Percentiles rank a stretch among this genome's conserved stretches.
Evolutionary conservation across 2,329 filamentous ascomycete species (phyloP).

Genomic region (Claviceps monticola): DNA sequence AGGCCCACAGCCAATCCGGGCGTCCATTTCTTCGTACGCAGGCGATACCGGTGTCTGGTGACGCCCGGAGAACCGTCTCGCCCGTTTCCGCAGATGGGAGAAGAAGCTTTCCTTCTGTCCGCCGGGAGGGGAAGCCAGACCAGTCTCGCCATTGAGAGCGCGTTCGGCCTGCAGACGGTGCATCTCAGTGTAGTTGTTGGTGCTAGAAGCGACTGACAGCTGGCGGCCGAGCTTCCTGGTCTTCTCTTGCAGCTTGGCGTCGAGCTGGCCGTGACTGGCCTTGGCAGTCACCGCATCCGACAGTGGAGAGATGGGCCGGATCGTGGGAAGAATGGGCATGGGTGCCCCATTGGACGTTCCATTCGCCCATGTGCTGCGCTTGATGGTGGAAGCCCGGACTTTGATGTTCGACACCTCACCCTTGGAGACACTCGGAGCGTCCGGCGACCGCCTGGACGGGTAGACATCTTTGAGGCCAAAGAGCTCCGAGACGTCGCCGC

Average conservation of each 20-base stretch:
- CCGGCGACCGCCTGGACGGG: slow-evolving; percentile 29
- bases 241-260: slow-evolving; percentile 38
- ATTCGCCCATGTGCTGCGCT: slow-evolving; percentile 89
- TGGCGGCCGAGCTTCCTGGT: slow-evolving; percentile 90
- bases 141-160: slow-evolving; percentile 69
- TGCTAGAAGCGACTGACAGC: slow-evolving; percentile 79
- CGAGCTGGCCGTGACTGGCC: slow-evolving; percentile 52
- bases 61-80: slow-evolving; percentile 79
- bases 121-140: slow-evolving; percentile 60
- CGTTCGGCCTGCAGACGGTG: slow-evolving; percentile 86
- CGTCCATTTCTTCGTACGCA: slow-evolving; percentile 73
- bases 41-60: slow-evolving; percentile 73
- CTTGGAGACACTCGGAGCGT: slow-evolving; percentile 24
- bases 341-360: slow-evolving; percentile 68
- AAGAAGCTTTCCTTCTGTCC: slow-evolving; percentile 94
- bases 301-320: slow-evolving; percentile 89
- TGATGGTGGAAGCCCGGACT: slow-evolving; percentile 41
- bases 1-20: slow-evolving; percentile 80
- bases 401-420: slow-evolving; percentile 24
- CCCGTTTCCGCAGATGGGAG: slow-evolving; percentile 87
- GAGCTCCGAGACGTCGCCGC: slow-evolving; percentile 54
- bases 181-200: slow-evolving; percentile 82
- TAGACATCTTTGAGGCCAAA: slow-evolving; percentile 31
- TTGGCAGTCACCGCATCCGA: slow-evolving; percentile 86
- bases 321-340: slow-evolving; percentile 91